Base-by-base conservation (phyloP, 192 early-diverging fungal genomes). In the Podochytrium sp. region DNA sequence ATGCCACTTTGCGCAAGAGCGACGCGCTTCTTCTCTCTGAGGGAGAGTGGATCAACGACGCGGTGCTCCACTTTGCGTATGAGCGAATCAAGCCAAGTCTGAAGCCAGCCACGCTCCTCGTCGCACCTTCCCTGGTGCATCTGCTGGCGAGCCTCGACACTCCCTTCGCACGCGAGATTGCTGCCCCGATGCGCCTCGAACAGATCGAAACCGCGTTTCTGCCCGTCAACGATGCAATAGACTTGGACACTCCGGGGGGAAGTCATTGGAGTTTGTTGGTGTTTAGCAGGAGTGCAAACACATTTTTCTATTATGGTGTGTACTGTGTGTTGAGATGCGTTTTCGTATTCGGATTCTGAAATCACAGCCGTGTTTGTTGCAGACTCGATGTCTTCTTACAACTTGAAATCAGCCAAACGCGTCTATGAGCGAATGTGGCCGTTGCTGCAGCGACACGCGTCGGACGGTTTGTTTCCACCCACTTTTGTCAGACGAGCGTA, bases 11-110 rank as follows among this genome's bases (percentile, higher is more conserved):
- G 29, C 72, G 72, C 39, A 32, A 10, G 3, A 33, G 38, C 37
- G 82, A 84, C 53, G 40, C 77, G 1, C 30, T 3, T 25, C 62
- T 71, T 18, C 50, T 85, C 3, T 57, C 72, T 37, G 64, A 65
- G 23, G 66, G 76, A 4, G 47, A 76, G 35, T 85, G 83, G 83
- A 18, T 85, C 16, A 85, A 85, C 58, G 83, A 85, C 52, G 71
- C 83, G 2, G 75, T 85, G 6, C 72, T 85, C 42, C 70, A 75
- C 25, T 83, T 79, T 64, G 70, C 77, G 23, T 85, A 57, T 62
- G 76, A 80, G 43, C 55, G 18, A 18, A 58, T 79, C 20, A 76
- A 75, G 7, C 20, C 37, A 30, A 49, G 6, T 7, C 49, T 37
- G 34, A 12, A 14, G 32, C 7, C 20, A 37, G 6, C 3, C 23